Evolutionary conservation across 495 filamentous ascomycete genomes (phyloP), one percentile per base, ranked within the genome.

Genomic region (Physcia stellaris): DNA sequence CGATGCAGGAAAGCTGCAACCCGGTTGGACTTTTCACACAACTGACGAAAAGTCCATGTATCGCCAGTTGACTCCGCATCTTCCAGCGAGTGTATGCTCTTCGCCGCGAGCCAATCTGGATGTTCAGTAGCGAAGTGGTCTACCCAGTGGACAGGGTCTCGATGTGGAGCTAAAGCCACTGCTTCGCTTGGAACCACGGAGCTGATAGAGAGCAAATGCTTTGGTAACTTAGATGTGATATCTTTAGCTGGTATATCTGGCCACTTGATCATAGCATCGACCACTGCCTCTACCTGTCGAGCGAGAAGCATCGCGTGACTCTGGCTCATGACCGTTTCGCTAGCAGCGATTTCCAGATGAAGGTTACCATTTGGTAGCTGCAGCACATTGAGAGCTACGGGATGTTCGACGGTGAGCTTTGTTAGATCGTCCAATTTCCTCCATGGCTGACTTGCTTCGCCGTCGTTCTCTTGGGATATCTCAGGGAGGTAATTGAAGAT

Each of bases 71-170:
- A 39, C 2, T 45, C 48, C 13, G 51, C 43, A 24, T 52, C 37
- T 5, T 40, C 44, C 1, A 58, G 47, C 13, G 48, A 52, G 22
- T 37, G 57, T 17, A 58, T 62, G 7, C 64, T 61, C 35, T 67
- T 57, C 15, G 65, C 58, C 3, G 64, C 64, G 29, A 42, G 47
- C 50, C 56, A 66, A 2, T 58, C 46, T 4, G 64, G 62, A 13
- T 62, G 41, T 5, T 34, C 50, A 9, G 38, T 15, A 13, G 63
- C 62, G 36, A 61, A 45, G 18, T 44, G 32, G 29, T 59, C 58
- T 18, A 61, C 39, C 56, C 56, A 61, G 20, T 58, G 33, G 0
- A 48, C 54, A 4, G 58, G 56, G 24, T 30, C 37, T 16, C 42
- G 33, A 18, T 46, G 26, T 19, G 42, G 40, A n/a, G 56, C 54